phyloP scores from a whole-genome alignment of 208 protist species.

The Wallacemonas sp. region DNA sequence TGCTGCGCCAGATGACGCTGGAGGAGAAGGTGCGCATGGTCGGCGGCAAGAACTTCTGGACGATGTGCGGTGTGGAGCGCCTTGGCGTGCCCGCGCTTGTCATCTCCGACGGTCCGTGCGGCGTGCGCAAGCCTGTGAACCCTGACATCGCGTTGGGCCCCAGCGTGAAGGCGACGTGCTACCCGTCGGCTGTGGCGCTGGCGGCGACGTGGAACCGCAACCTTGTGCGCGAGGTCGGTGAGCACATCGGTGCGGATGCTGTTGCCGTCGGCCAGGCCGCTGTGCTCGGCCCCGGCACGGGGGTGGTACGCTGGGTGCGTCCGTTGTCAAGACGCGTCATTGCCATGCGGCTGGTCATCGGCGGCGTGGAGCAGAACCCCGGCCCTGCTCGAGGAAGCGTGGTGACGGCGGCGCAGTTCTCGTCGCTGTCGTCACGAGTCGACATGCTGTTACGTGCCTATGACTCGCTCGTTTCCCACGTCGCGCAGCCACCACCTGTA shows the following conservation, averaged over 20 bases:
- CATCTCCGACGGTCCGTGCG: constrained; percentile 13
- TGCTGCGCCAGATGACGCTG: constrained; percentile 18
- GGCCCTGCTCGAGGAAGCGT: too few species aligned
- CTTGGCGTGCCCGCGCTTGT: neutral
- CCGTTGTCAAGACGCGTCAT: too few species aligned
- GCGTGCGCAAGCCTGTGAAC: constrained; percentile 8
- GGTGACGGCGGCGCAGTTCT: too few species aligned
- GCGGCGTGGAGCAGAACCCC: too few species aligned
- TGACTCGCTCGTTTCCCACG: too few species aligned
- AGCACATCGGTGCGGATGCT: constrained; percentile 10
- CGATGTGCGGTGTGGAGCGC: constrained; percentile 1
- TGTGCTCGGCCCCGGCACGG: too few species aligned
- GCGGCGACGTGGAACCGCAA: constrained; percentile 22
- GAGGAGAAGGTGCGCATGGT: constrained; percentile 19
- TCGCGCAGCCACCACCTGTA: too few species aligned
- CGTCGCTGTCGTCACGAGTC: too few species aligned
- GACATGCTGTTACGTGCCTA: too few species aligned
- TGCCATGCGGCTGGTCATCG: too few species aligned
- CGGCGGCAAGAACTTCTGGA: constrained; percentile 11
- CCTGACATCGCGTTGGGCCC: neutral
- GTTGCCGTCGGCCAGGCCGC: too few species aligned
- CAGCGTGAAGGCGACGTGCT: constrained; percentile 17
- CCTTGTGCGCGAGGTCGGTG: neutral
- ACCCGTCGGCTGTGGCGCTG: constrained; percentile 11
- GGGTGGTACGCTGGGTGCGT: too few species aligned